Evolutionary conservation across 139 green algal genomes (phyloP), one percentile per base, ranked within the genome.

Genomic region (Picochlorum sp.): DNA sequence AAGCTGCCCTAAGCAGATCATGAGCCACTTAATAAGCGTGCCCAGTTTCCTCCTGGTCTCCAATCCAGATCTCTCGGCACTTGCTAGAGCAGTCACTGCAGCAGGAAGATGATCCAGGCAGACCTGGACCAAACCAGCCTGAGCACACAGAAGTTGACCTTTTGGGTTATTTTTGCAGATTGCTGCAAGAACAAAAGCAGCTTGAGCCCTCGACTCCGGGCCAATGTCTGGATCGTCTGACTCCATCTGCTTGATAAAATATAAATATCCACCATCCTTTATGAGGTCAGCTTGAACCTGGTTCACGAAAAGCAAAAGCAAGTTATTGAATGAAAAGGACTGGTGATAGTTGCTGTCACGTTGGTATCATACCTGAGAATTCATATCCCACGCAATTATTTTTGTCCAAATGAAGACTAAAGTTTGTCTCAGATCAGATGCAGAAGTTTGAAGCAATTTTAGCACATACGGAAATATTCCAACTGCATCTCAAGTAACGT

Each of bases 361-460:
- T n/a, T n/a, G n/a, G n/a, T n/a, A n/a, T 2, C 39, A 26, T 47
- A 47, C 39, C 76, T 95, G 89, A 61, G 81, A 89, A 64, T 68
- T 79, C 6, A 51, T 58, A 75, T 99, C 93, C 49, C 95, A 82
- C 2, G 93, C 89, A 53, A 99, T 72, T 33, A 99, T 94, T 70
- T 98, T 98, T 59, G 89, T 86, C 93, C 93, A 99, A 62, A 99
- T 99, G 77, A 97, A 96, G 18, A 98, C 85, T 14, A 99, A 81
- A 20, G 93, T 95, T 36, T 87, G 72, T 12, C 90, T 74, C 60
- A 99, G 75, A 57, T 98, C 93, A 2, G 69, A 26, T 33, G 83
- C 83, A 5, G 83, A 96, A n/a, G 93, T 98, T 69, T 98, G 89
- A 68, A 99, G 83, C 63, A 99, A 81, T 80, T 99, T 99, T 37